Evolutionary conservation across 345 rosid species (phyloP), one percentile per base, ranked within the genome.

Genomic region (Xanthoceras sorbifolium): DNA sequence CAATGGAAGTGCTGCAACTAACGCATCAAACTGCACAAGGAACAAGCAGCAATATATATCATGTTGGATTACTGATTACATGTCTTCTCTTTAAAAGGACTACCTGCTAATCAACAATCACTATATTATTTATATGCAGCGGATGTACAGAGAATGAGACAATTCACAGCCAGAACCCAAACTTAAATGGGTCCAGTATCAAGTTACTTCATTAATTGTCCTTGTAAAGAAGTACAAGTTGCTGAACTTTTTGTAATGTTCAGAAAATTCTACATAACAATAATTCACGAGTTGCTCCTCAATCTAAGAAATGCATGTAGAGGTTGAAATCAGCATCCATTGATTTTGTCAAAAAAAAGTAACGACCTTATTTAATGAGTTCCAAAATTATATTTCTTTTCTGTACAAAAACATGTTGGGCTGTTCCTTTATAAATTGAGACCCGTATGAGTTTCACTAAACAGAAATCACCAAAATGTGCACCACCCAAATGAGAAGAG

Each of bases 1-100:
- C 78, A 94, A 82, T 20, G 99, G 99, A 77, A 96, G 97, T 59
- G 95, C 99, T 0, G 94, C 87, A 52, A 93, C 97, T 84, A 96
- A 86, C 44, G 92, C 97, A 88, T 92, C 98, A 83, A 96, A 96
- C 99, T 90, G 74, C 48, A 26, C n/a, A 72, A 60, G 40, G 8
- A 64, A 74, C 38, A 76, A n/a, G 46, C 34, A 75, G 17, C 25
- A 73, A n/a, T 29, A 40, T 22, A 29, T 20, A 46, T 32, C 31
- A 57, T n/a, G 40, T 32, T 31, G 46, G 3, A 36, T 36, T 15
- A 15, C 18, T 50, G 4, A 48, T 14, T 34, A 32, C 17, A 9
- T 12, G 12, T 26, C 50, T 42, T 66, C 40, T 11, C 36, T 59
- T 4, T 3, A 4, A 18, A 40, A 42, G 76, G 46, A 31, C 6